Percentiles rank a stretch among this genome's conserved stretches.
Conservation (phyloP, 1,284 basidiomycete species). For the Leucoagaricus sp. region DNA sequence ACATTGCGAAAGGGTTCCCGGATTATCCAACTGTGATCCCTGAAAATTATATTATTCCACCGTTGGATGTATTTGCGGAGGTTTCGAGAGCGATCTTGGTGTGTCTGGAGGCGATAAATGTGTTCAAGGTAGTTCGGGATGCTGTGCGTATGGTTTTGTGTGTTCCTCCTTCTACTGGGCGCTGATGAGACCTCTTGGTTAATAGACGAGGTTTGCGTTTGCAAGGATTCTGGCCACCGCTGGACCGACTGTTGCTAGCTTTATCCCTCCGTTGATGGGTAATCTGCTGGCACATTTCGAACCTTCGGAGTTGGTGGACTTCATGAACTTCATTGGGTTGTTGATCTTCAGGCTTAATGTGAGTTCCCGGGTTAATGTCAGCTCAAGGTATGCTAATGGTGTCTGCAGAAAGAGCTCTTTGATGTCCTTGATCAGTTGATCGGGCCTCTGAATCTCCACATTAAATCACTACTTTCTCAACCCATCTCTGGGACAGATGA, state of each 20-base stretch:
- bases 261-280: conserved; percentile 86
- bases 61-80: conserved; percentile 82
- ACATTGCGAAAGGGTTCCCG: conserved; percentile 97
- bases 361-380: conserved; percentile 24
- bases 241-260: conserved; percentile 79
- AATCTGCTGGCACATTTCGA: conserved; percentile 92
- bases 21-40: conserved; percentile 75
- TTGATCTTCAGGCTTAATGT: conserved; percentile 94
- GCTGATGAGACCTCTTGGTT: conserved; percentile 5
- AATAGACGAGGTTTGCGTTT: conserved; percentile 92
- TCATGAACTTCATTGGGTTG: conserved; percentile 92
- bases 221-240: conserved; percentile 91
- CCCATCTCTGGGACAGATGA: conserved; percentile 93
- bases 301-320: conserved; percentile 91
- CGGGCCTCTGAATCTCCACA: conserved; percentile 83
- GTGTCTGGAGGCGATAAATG: conserved; percentile 87
- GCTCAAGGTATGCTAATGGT: conserved; percentile 9
- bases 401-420: conserved; percentile 68
- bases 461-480: conserved; percentile 80
- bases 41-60: conserved; percentile 69
- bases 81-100: conserved; percentile 90
- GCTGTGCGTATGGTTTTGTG: conserved; percentile 61
- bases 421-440: conserved; percentile 91
- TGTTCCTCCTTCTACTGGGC: background rate
- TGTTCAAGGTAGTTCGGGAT: conserved; percentile 87